A percentile compares a stretch with the other conserved stretches of the same genome.
These are phyloP conservation scores for Brettanomyces anomalus DNA, from an alignment of 805 yeast species.

Conservation along the genomic window DNA sequence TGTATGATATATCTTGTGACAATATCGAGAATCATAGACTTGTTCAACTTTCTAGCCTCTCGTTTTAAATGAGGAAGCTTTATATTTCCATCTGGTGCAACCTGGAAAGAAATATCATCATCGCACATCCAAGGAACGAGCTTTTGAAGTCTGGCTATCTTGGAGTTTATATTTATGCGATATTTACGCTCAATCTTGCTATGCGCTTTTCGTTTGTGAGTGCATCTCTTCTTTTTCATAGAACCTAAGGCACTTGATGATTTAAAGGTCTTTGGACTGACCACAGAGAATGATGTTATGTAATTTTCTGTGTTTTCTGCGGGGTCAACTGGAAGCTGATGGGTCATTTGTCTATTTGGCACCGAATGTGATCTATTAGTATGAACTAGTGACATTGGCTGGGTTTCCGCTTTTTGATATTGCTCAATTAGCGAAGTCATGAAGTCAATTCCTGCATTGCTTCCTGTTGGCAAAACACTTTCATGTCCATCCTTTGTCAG, in stretches of 20 bases:
- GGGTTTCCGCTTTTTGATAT: not conserved
- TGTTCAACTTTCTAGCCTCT: slow-evolving; percentile 40
- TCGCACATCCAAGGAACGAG: slow-evolving; percentile 60
- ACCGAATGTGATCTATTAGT: not conserved
- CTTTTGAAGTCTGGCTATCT: slow-evolving; percentile 57
- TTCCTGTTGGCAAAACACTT: not conserved
- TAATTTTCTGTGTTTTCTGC: not conserved
- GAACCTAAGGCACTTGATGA: not conserved
- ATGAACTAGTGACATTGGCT: not conserved
- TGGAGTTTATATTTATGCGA: slow-evolving; percentile 62
- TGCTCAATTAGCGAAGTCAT: slow-evolving; percentile 3
- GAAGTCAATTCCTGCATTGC: slow-evolving; percentile 2
- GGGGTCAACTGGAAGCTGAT: not conserved
- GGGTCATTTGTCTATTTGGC: not conserved
- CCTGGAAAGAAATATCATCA: slow-evolving; percentile 56
- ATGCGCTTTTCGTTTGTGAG: slow-evolving; percentile 58
- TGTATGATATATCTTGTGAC: slow-evolving; percentile 53
- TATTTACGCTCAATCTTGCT: slow-evolving; percentile 66
- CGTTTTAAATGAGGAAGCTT: slow-evolving; percentile 5
- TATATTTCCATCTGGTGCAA: slow-evolving; percentile 16
- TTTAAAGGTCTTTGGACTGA: not conserved
- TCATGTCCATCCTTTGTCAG: too few relatives aligned
- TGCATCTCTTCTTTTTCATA: not conserved
- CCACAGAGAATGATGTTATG: too few relatives aligned
- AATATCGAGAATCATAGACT: slow-evolving; percentile 58